These are phyloP conservation scores for Barnettozyma wickerhamii DNA, from an alignment of 805 yeast species.

Conservation along the genomic window DNA sequence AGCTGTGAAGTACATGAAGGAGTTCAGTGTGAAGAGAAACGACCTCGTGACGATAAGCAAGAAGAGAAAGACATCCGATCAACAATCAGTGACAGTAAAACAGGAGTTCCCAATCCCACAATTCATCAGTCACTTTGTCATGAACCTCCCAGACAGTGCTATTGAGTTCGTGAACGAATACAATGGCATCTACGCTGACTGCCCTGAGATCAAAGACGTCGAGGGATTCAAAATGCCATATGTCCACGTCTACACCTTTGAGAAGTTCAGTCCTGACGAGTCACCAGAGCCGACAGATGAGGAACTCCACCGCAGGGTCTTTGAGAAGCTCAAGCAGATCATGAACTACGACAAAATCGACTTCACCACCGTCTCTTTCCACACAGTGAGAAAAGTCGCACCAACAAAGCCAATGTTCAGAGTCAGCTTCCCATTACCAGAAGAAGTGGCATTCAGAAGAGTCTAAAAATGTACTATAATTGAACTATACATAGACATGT, in stretches of 20 bases:
- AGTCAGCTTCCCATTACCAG: slow-evolving; percentile 71
- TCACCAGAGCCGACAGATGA: slow-evolving; percentile 60
- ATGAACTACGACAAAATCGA: slow-evolving; percentile 41
- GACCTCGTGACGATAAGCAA: slow-evolving; percentile 35
- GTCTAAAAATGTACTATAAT: background rate
- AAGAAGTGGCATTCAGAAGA: slow-evolving; percentile 51
- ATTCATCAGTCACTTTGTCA: slow-evolving; percentile 68
- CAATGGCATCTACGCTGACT: slow-evolving; percentile 59
- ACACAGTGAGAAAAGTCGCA: slow-evolving; percentile 88
- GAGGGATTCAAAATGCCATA: slow-evolving; percentile 60
- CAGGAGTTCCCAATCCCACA: slow-evolving; percentile 42
- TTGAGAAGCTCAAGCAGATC: slow-evolving; percentile 43
- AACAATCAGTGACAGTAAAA: slow-evolving; percentile 11
- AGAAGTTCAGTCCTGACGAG: slow-evolving; percentile 74
- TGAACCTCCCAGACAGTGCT: slow-evolving; percentile 96
- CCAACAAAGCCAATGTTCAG: slow-evolving; percentile 98
- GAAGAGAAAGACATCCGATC: slow-evolving; percentile 30
- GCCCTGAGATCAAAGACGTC: slow-evolving; percentile 32
- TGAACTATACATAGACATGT: background rate
- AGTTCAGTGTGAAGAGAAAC: slow-evolving; percentile 39
- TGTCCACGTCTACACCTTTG: slow-evolving; percentile 89
- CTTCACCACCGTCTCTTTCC: slow-evolving; percentile 53
- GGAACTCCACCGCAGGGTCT: slow-evolving; percentile 65
- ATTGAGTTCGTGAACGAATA: slow-evolving; percentile 75
- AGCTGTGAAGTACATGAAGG: slow-evolving; percentile 48